Evolutionary conservation across 257 asterid species (phyloP).

Genomic region (Solanum pennellii): DNA sequence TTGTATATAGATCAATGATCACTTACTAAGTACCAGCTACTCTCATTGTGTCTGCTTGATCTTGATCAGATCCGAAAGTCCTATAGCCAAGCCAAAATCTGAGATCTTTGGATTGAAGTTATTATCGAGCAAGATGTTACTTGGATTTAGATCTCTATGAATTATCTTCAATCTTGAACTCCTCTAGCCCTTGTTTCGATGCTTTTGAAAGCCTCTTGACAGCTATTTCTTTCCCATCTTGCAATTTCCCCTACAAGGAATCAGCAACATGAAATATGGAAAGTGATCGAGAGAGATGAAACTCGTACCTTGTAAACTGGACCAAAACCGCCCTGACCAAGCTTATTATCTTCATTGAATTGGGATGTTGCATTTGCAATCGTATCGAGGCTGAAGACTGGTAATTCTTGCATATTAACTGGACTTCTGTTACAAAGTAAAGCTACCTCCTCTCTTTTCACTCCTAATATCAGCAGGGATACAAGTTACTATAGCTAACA

Average conservation of each 20-base stretch:
- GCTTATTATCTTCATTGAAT: conserved; percentile 21
- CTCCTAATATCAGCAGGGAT: not conserved
- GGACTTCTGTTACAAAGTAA: not conserved
- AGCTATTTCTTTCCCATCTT: conserved; percentile 48
- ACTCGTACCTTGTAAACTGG: conserved; percentile 15
- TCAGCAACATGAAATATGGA: not conserved
- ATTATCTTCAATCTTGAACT: conserved; percentile 53
- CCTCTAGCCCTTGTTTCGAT: conserved; percentile 48
- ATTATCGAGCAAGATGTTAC: conserved; percentile 41
- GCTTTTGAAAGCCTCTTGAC: conserved; percentile 45
- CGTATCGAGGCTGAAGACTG: conserved; percentile 24
- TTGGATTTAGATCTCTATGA: conserved; percentile 40
- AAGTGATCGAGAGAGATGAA: not conserved
- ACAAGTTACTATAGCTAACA: not conserved
- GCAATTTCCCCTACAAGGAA: conserved; percentile 29
- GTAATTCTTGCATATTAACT: conserved; percentile 17
- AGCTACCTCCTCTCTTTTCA: not conserved
- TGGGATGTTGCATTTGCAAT: conserved; percentile 31
- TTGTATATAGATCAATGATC: not conserved
- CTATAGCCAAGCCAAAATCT: conserved; percentile 56
- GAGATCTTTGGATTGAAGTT: conserved; percentile 57
- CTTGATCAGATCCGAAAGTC: conserved; percentile 28
- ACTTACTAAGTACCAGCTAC: not conserved
- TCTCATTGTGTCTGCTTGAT: conserved; percentile 42
- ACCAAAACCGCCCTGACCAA: conserved; percentile 65